Evolutionary conservation across 2,329 filamentous ascomycete genomes (phyloP).

Genomic region (Taxawa tesnikishii): DNA sequence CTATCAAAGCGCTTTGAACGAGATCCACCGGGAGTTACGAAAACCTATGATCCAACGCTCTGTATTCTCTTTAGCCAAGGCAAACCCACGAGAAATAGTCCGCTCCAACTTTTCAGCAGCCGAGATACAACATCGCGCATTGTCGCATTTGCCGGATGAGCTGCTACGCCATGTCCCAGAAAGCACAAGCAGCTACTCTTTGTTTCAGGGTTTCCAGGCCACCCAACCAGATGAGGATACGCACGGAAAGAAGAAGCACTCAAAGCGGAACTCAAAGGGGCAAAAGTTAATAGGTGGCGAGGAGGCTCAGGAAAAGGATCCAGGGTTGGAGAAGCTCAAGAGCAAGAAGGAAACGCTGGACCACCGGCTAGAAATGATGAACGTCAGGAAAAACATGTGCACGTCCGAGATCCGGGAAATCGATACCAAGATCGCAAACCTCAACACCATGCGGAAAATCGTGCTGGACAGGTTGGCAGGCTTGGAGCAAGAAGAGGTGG

Average conservation of each 20-base stretch:
- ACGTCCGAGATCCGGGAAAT: slow-evolving; percentile 93
- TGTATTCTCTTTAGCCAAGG: slow-evolving; percentile 82
- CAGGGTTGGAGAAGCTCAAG: slow-evolving; percentile 60
- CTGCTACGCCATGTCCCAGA: slow-evolving; percentile 83
- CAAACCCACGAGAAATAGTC: slow-evolving; percentile 86
- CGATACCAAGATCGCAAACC: slow-evolving; percentile 89
- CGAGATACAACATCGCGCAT: slow-evolving; percentile 88
- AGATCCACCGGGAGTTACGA: slow-evolving; percentile 80
- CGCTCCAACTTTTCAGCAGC: slow-evolving; percentile 78
- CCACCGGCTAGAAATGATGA: slow-evolving; percentile 82
- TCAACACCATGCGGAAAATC: slow-evolving; percentile 85
- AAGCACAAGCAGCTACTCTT: slow-evolving; percentile 70
- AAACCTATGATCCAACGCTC: slow-evolving; percentile 74
- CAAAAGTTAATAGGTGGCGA: slow-evolving; percentile 58
- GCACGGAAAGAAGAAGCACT: slow-evolving; percentile 53
- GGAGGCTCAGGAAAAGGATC: slow-evolving; percentile 48
- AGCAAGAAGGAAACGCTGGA: slow-evolving; percentile 69
- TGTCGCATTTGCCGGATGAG: slow-evolving; percentile 81
- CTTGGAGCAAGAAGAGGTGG: slow-evolving; percentile 79
- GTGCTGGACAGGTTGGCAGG: slow-evolving; percentile 76
- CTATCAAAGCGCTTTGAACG: slow-evolving; percentile 78
- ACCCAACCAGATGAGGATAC: slow-evolving; percentile 59
- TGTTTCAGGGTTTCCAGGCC: slow-evolving; percentile 95
- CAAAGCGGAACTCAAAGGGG: slow-evolving; percentile 58
- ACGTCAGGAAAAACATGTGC: slow-evolving; percentile 92